Evolutionary conservation across 192 early-diverging fungal genomes (phyloP).

Genomic region (Coemansia aciculifera): DNA sequence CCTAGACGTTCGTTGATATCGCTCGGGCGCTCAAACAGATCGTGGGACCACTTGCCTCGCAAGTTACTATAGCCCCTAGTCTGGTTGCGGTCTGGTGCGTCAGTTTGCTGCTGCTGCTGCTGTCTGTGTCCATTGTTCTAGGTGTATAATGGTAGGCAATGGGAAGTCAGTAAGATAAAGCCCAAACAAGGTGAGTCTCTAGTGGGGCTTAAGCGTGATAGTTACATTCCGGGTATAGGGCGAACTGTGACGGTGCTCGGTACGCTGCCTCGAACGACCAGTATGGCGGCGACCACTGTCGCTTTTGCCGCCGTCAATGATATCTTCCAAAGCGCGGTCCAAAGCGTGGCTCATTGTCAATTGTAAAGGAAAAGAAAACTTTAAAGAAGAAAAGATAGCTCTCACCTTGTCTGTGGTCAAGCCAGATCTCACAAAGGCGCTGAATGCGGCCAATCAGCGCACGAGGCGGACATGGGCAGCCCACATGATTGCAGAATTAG

Average conservation of each 20-base stretch:
- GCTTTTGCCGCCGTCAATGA: conserved; percentile 19
- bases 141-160: not conserved
- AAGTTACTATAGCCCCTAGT: not conserved
- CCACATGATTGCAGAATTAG: not conserved
- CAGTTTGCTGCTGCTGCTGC: not conserved
- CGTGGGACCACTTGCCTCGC: conserved; percentile 30
- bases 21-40: conserved; percentile 23
- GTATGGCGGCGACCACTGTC: not conserved
- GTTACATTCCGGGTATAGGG: conserved; percentile 33
- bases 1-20: conserved; percentile 44
- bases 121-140: not conserved
- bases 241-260: conserved; percentile 18
- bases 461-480: not conserved
- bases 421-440: not conserved
- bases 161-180: not conserved
- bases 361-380: not conserved
- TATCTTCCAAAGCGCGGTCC: conserved; percentile 50
- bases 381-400: not conserved
- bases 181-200: not conserved
- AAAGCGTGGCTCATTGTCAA: conserved; percentile 27
- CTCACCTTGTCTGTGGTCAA: not conserved
- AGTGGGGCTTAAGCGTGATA: not conserved
- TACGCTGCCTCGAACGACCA: not conserved
- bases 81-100: not conserved
- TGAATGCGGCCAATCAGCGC: not conserved